phyloP scores from a whole-genome alignment of 345 rosid genomes.

The Draba incana region DNA sequence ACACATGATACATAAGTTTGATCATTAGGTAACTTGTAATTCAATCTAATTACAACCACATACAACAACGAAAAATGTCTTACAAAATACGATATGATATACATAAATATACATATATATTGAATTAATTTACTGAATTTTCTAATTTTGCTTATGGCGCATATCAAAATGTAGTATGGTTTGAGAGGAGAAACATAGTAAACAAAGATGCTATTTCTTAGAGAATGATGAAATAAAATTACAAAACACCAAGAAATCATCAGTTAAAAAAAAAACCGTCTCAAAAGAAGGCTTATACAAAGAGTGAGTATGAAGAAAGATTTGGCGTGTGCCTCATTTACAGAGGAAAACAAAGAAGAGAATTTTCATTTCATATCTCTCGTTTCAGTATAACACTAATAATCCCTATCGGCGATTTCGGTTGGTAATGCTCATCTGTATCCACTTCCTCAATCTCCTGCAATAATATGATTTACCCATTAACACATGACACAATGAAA shows the following conservation, averaged over 20 bases:
- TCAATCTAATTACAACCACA: no score
- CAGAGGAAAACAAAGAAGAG: conserved; percentile 33
- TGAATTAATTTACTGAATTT: no score
- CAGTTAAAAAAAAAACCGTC: conserved; percentile 1
- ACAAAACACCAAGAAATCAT: conserved; percentile 25
- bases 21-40: no score
- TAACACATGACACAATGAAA: conserved; percentile 7
- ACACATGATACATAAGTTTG: no score
- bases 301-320: conserved; percentile 23
- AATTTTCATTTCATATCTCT: conserved; percentile 45
- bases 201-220: conserved; percentile 33
- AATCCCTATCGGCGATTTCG: conserved; percentile 72
- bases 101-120: no score
- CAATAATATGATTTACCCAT: conserved; percentile 6
- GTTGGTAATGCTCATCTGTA: conserved; percentile 87
- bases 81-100: no score
- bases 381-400: conserved; percentile 54
- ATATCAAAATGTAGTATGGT: no score
- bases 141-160: no score
- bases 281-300: conserved; percentile 23
- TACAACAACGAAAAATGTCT: no score
- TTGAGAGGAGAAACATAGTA: not conserved
- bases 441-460: conserved; percentile 98
- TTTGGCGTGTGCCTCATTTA: conserved; percentile 39
- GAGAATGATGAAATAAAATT: conserved; percentile 28